A percentile compares a stretch with the other conserved stretches of the same genome.
phyloP scores from a whole-genome alignment of 768 basidiomycete species.

The Serendipita indica region DNA sequence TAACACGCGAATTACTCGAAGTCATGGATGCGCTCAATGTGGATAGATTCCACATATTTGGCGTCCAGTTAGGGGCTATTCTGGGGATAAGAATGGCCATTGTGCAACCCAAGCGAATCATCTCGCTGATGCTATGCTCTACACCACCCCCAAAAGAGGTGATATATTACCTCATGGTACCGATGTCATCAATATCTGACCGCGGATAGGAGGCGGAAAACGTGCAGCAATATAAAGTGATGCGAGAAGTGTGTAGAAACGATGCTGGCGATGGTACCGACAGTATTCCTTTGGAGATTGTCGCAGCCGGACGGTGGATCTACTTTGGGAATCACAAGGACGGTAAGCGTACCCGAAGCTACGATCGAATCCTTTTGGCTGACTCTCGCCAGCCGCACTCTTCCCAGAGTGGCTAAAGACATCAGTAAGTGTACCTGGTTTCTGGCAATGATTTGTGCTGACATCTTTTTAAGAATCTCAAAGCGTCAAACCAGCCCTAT shows the following conservation, averaged over 20 bases:
- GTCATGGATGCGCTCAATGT: background rate
- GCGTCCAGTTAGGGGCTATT: background rate
- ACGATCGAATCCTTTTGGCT: background rate
- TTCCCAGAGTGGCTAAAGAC: background rate
- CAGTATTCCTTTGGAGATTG: background rate
- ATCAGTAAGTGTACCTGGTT: no score
- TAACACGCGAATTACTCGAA: background rate
- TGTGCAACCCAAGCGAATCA: background rate
- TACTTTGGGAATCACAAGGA: background rate
- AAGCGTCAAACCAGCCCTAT: background rate
- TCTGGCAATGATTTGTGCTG: no score
- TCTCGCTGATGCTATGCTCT: background rate
- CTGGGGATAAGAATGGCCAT: background rate
- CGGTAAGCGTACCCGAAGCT: no score
- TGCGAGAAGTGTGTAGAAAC: background rate
- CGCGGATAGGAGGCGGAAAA: background rate
- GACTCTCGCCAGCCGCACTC: background rate
- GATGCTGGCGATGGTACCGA: background rate
- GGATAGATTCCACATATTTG: background rate
- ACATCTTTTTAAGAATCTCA: background rate
- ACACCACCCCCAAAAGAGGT: background rate
- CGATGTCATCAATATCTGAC: background rate
- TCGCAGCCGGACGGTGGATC: background rate
- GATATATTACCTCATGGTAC: background rate
- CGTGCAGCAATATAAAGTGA: background rate